Base-by-base conservation (phyloP, 2,329 filamentous ascomycete species). In the Alternaria triticimaculans region DNA sequence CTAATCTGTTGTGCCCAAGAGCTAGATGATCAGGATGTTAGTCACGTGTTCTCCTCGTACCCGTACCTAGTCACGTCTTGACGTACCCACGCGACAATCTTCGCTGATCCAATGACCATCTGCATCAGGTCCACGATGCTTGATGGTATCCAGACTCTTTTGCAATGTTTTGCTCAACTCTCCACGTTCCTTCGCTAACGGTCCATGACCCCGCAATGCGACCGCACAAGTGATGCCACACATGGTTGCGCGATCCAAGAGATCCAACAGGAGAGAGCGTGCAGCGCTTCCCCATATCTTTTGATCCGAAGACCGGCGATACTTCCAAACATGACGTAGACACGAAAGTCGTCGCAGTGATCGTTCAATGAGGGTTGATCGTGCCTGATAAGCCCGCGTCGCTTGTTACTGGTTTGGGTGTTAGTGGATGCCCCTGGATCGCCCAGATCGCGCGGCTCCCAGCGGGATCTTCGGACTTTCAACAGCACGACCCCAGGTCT, bases 71-170 rank as follows among this genome's bases (percentile, higher is more conserved):
- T 41, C 15, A 46, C 43, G 20, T 12, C 55, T 62, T 3, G 9
- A 51, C 74, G 58, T 71, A 84, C 82, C 81, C 68, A 84, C 79
- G 55, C 79, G 74, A 55, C 76, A 75, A 67, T 84, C 80, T n/a
- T 76, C 63, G 62, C 79, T 82, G 60, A 84, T 80, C 83, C 83
- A 85, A 55, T 80, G 71, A n/a, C 82, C 83, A 55, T 76, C 74
- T 25, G 79, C 76, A 68, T 85, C 84, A 5, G 84, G 83, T 5
- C 84, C 84, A 55, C 83, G 81, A 69, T 84, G 82, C 23, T 78
- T 75, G 64, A 84, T 70, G 4, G 33, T 63, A n/a, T 69, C 60
- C 20, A 72, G 49, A 21, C 66, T 69, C 20, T 64, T 49, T n/a
- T 69, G 54, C 20, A 72, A 11, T 10, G 60, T 59, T n/a, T 45